These are phyloP conservation scores for Danielia oregonensis DNA, from an alignment of 805 yeast genomes.

Conservation along the genomic window DNA sequence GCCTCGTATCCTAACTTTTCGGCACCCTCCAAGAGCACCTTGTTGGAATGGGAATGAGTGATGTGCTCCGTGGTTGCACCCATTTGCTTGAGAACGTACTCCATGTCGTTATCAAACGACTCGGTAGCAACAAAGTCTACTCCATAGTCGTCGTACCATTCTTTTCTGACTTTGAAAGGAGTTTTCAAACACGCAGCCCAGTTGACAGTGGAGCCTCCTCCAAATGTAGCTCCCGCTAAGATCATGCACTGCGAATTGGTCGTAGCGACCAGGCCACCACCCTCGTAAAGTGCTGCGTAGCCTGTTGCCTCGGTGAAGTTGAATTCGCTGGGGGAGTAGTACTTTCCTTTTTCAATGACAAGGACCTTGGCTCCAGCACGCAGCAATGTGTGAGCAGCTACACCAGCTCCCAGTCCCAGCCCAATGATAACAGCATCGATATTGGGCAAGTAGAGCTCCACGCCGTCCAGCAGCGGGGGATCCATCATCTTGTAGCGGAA, in stretches of 20 bases:
- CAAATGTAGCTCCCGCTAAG: slow-evolving; percentile 52
- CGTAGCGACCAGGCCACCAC: slow-evolving; percentile 33
- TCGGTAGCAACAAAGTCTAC: slow-evolving; percentile 44
- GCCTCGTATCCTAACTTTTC: slow-evolving; percentile 42
- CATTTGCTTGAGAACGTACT: slow-evolving; percentile 46
- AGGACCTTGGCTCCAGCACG: slow-evolving; percentile 41
- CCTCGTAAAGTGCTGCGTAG: slow-evolving; percentile 34
- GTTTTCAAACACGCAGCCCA: slow-evolving; percentile 54
- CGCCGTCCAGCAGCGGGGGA: slow-evolving; percentile 24
- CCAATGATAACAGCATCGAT: slow-evolving; percentile 48
- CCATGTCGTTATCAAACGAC: slow-evolving; percentile 41
- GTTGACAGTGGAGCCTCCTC: slow-evolving; percentile 57
- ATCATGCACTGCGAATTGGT: slow-evolving; percentile 31
- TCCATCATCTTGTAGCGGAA: slow-evolving; percentile 28
- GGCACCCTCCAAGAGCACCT: slow-evolving; percentile 41
- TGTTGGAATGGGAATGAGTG: slow-evolving; percentile 44
- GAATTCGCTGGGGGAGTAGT: slow-evolving; percentile 33
- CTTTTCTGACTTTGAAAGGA: slow-evolving; percentile 47
- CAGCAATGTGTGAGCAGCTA: slow-evolving; percentile 44
- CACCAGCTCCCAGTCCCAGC: slow-evolving; percentile 54
- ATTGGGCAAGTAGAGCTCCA: slow-evolving; percentile 33
- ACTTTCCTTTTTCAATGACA: slow-evolving; percentile 50
- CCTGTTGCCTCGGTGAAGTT: slow-evolving; percentile 37
- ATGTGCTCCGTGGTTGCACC: slow-evolving; percentile 39
- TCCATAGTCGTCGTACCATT: slow-evolving; percentile 46